These are phyloP conservation scores for Colletotrichum magnum DNA, from an alignment of 2,329 filamentous ascomycete species.

Conservation along the genomic window DNA sequence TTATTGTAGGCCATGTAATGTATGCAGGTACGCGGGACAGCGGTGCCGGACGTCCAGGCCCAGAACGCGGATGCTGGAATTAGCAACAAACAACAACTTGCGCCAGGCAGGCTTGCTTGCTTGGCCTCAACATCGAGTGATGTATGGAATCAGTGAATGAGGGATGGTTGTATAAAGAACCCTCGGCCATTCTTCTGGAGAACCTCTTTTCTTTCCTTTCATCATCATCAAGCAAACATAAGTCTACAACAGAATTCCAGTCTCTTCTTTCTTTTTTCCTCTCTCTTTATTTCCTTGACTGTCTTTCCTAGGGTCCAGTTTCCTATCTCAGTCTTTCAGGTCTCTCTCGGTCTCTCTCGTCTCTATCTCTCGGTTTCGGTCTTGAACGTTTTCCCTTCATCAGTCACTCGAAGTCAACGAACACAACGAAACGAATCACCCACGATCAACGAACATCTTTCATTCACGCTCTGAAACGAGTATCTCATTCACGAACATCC, in stretches of 20 bases:
- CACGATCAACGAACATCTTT: no score
- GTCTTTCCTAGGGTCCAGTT: conserved; percentile 44
- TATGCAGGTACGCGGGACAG: conserved; percentile 16
- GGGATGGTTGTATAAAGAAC: conserved; percentile 29
- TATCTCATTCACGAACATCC: conserved; percentile 31
- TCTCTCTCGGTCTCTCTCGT: conserved; percentile 41
- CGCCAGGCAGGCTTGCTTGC: not conserved
- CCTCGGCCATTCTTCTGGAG: not conserved
- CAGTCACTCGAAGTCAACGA: no score
- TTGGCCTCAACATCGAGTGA: not conserved
- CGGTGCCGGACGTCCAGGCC: conserved; percentile 14
- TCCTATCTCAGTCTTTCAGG: conserved; percentile 42
- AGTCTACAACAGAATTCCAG: conserved; percentile 41
- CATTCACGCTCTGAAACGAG: not conserved
- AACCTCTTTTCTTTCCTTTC: not conserved
- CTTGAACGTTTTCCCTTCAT: no score
- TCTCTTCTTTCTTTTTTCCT: conserved; percentile 44
- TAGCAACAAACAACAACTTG: conserved; percentile 28
- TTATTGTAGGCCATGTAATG: not conserved
- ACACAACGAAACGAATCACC: no score
- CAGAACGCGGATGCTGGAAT: conserved; percentile 34
- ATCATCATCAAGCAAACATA: conserved; percentile 27
- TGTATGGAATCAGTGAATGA: not conserved
- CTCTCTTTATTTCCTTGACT: conserved; percentile 44
- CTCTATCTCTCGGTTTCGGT: conserved; percentile 17